phyloP scores from a whole-genome alignment of 345 rosid genomes.

The Garcia nutans region DNA sequence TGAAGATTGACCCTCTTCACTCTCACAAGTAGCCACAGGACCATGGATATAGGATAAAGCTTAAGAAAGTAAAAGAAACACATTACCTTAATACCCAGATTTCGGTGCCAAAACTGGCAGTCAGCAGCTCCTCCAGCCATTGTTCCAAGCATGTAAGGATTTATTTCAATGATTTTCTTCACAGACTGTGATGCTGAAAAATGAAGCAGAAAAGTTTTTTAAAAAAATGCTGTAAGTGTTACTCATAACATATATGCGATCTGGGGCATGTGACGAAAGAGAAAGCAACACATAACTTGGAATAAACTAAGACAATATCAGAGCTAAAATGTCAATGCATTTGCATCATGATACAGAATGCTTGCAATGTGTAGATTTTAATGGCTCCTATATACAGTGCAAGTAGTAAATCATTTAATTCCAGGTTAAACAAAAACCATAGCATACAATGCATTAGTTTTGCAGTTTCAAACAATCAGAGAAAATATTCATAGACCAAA shows the following conservation, averaged over 20 bases:
- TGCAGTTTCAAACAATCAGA: background rate
- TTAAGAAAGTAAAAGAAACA: no score
- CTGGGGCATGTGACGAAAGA: background rate
- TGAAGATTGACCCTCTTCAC: background rate
- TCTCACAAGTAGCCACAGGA: background rate
- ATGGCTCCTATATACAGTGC: background rate
- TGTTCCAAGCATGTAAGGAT: constrained; percentile 91
- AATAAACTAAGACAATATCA: background rate
- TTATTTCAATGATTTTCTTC: constrained; percentile 92
- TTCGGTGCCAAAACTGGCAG: constrained; percentile 96
- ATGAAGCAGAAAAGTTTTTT: background rate
- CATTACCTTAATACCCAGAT: constrained; percentile 82
- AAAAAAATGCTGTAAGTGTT: background rate
- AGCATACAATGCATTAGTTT: background rate
- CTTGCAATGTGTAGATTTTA: background rate
- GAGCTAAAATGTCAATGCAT: background rate
- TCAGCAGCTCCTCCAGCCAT: constrained; percentile 99
- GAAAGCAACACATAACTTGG: background rate
- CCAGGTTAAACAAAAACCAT: background rate
- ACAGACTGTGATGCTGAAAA: constrained; percentile 81
- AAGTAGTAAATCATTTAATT: background rate
- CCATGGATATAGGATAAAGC: background rate
- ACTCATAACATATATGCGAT: no score
- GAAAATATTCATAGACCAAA: background rate
- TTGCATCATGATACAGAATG: background rate